Conservation (phyloP, 2,329 filamentous ascomycete genomes). For the Colletotrichum navitas region DNA sequence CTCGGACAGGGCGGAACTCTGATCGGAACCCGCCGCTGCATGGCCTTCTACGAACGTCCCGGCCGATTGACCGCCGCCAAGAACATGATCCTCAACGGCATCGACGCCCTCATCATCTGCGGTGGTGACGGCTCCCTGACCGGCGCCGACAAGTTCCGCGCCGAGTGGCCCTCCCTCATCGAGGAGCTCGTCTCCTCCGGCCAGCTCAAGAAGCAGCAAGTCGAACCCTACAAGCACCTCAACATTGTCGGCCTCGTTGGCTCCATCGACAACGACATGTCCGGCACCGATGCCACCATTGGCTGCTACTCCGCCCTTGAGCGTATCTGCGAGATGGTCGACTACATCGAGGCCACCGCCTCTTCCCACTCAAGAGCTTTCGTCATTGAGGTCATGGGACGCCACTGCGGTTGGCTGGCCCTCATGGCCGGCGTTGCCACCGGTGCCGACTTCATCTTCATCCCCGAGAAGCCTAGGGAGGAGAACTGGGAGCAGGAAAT, state of each 20-base stretch:
- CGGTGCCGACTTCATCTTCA: constrained; percentile 96
- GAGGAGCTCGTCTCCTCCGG: constrained; percentile 83
- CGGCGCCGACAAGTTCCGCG: constrained; percentile 91
- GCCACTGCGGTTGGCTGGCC: constrained; percentile 97
- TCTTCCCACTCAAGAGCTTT: constrained; percentile 96
- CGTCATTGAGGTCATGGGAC: constrained; percentile 98
- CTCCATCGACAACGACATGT: constrained; percentile 98
- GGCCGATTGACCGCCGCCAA: constrained; percentile 89
- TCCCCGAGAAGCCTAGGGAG: constrained; percentile 90
- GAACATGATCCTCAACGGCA: constrained; percentile 93
- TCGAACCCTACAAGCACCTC: constrained; percentile 83
- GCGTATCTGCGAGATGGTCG: constrained; percentile 94
- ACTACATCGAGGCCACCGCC: constrained; percentile 96
- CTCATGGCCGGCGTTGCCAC: constrained; percentile 96
- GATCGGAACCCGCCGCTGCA: constrained; percentile 94
- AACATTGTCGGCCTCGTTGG: constrained; percentile 98
- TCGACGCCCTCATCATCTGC: constrained; percentile 96
- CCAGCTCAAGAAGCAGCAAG: constrained; percentile 77
- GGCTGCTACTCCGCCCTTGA: constrained; percentile 94
- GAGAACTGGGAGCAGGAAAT: constrained; percentile 93
- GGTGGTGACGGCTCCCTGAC: constrained; percentile 97
- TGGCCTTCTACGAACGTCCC: constrained; percentile 88
- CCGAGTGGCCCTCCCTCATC: constrained; percentile 91
- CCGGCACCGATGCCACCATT: constrained; percentile 96
- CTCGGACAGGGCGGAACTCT: constrained; percentile 94